These are phyloP conservation scores for Rhodamnia rubescens DNA, from an alignment of 345 rosid genomes.

Conservation along the genomic window DNA sequence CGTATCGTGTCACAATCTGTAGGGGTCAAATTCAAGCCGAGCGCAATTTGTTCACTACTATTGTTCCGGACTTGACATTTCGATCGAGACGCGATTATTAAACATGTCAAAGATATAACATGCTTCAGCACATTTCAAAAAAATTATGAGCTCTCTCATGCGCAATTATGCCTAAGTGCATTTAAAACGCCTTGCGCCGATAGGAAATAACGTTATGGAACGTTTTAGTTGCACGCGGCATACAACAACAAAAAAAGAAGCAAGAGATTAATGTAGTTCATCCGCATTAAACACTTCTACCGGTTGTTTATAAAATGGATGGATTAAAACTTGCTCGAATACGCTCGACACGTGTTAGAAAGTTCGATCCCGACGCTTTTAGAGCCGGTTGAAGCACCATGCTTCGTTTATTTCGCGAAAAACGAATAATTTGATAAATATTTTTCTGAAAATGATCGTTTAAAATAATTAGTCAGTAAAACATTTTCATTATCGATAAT, in stretches of 20 bases:
- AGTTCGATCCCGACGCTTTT: background rate
- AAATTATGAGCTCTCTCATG: background rate
- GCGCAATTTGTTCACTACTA: background rate
- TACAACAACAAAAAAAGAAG: fast-evolving
- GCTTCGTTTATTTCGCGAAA: no score
- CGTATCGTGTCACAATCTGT: background rate
- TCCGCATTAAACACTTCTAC: background rate
- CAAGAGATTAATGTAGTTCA: background rate
- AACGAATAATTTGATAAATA: no score
- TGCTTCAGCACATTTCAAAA: background rate
- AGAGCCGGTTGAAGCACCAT: no score
- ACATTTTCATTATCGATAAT: background rate
- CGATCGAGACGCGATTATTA: background rate
- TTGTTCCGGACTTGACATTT: background rate
- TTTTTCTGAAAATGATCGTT: background rate
- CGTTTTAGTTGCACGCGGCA: background rate
- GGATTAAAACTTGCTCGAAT: background rate
- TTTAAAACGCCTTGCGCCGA: background rate
- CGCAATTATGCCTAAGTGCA: background rate
- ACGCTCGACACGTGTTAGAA: background rate
- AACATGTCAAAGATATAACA: background rate
- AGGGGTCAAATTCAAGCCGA: background rate
- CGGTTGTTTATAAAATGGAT: background rate
- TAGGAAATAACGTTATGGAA: background rate
- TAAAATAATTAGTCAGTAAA: background rate